Conservation (phyloP, 2,329 filamentous ascomycete species). For the Aspergillus pseudoviridinutans region DNA sequence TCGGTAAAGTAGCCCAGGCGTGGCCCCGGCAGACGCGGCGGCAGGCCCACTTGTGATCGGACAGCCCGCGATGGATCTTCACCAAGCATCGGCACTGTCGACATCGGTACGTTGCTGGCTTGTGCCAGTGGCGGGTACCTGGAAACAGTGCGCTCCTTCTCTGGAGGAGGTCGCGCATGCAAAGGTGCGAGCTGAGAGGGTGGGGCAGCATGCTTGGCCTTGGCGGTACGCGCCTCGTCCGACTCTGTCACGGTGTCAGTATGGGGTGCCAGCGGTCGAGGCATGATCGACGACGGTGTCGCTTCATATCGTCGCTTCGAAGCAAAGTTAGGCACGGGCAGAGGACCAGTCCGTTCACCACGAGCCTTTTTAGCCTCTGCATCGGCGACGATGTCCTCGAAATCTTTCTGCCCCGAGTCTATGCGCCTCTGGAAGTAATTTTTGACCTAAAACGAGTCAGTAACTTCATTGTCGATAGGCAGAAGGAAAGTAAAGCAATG, state of each 20-base stretch:
- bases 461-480: neutral
- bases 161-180: conserved; percentile 30
- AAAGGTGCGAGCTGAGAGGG: conserved; percentile 29
- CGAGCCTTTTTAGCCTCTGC: conserved; percentile 44
- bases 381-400: conserved; percentile 40
- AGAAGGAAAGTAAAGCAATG: neutral
- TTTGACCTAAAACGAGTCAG: conserved; percentile 38
- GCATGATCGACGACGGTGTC: conserved; percentile 39
- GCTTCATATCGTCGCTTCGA: conserved; percentile 48
- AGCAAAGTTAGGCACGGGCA: conserved; percentile 42
- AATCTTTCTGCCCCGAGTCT: conserved; percentile 41
- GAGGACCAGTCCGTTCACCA: conserved; percentile 41
- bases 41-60: conserved; percentile 27
- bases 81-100: conserved; percentile 22
- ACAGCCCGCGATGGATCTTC: conserved; percentile 35
- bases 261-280: conserved; percentile 41
- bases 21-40: conserved; percentile 38
- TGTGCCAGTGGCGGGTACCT: conserved; percentile 40
- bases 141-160: conserved; percentile 32
- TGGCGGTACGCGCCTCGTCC: conserved; percentile 29
- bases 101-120: conserved; percentile 29
- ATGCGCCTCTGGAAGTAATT: conserved; percentile 47
- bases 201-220: conserved; percentile 28
- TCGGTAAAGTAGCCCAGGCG: conserved; percentile 44
- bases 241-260: conserved; percentile 33